These are phyloP conservation scores for Wallacemonas sp. DNA, from an alignment of 208 protist genomes.

Conservation along the genomic window DNA sequence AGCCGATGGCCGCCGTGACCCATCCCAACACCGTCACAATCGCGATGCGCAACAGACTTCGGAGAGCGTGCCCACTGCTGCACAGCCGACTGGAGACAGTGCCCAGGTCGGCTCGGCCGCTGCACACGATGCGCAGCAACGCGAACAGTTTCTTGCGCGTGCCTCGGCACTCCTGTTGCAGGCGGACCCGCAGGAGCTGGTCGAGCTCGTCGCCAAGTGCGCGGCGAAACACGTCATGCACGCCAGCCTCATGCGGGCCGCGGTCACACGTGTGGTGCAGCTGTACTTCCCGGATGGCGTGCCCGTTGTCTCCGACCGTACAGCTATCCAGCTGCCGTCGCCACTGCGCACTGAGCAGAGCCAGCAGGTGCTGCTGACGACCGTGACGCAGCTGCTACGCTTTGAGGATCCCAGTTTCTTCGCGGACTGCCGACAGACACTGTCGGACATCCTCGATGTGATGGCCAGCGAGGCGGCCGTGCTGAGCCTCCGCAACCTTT, in stretches of 20 bases:
- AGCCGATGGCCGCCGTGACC: too few relatives aligned
- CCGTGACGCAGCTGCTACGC: conserved; percentile 26
- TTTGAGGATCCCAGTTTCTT: conserved; percentile 36
- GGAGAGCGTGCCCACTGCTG: too few relatives aligned
- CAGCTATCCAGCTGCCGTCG: too few relatives aligned
- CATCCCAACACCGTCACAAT: neutral
- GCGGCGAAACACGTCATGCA: conserved; percentile 64
- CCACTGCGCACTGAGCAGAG: conserved; percentile 3
- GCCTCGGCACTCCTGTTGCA: conserved; percentile 30
- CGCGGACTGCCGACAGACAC: neutral
- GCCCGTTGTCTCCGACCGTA: neutral
- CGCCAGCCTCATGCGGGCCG: conserved; percentile 49
- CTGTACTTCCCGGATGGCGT: conserved; percentile 39
- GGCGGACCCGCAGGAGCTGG: conserved; percentile 47
- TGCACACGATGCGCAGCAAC: too few relatives aligned
- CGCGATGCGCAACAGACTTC: neutral
- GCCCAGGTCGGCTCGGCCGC: too few relatives aligned
- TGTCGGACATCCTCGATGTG: conserved; percentile 5
- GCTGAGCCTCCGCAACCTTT: neutral
- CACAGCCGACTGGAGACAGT: too few relatives aligned
- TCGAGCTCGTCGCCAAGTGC: conserved; percentile 68
- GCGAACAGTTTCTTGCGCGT: conserved; percentile 61
- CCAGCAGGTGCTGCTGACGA: conserved; percentile 20
- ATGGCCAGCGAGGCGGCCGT: neutral
- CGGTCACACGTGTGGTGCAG: conserved; percentile 32